These are phyloP conservation scores for Neoascochyta sp. DNA, from an alignment of 2,329 filamentous ascomycete genomes.

Conservation along the genomic window DNA sequence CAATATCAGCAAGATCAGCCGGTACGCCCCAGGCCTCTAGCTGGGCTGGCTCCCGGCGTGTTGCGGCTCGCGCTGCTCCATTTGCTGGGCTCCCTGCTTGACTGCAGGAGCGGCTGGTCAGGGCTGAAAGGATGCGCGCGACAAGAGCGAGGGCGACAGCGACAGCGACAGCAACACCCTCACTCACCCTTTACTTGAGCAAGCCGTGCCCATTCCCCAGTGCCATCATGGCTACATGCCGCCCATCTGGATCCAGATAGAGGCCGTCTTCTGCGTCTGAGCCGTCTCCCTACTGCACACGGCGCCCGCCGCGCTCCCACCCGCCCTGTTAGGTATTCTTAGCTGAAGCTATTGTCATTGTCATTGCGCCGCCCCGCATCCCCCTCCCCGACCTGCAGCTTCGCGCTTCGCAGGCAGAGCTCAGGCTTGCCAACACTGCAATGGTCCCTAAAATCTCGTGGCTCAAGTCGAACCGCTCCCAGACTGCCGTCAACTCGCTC, in stretches of 20 bases:
- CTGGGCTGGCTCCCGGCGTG: conserved; percentile 15
- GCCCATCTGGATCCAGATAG: no score
- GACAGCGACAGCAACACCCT: no score
- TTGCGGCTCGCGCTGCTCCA: conserved; percentile 21
- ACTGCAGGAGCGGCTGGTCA: conserved; percentile 32
- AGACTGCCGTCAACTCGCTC: conserved; percentile 35
- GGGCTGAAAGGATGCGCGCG: conserved; percentile 19
- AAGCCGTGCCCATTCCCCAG: conserved; percentile 16
- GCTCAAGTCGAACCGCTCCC: conserved; percentile 40
- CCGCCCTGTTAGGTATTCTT: conserved; percentile 33
- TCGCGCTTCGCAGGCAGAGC: conserved; percentile 19
- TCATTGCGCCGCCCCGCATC: conserved; percentile 19
- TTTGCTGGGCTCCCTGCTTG: conserved; percentile 26
- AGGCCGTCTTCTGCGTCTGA: conserved; percentile 19
- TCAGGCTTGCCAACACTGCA: conserved; percentile 23
- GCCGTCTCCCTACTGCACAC: conserved; percentile 7
- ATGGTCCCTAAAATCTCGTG: conserved; percentile 40
- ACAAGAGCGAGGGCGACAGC: no score
- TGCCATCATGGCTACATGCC: no score
- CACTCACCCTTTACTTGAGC: conserved; percentile 16
- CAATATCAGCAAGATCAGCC: conserved; percentile 22
- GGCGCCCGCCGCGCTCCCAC: conserved; percentile 20
- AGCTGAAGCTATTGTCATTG: conserved; percentile 22
- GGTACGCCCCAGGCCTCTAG: conserved; percentile 14
- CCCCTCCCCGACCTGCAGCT: conserved; percentile 16